Conservation (phyloP, 176 grass and related monocot species). For the Triticum monococcum region DNA sequence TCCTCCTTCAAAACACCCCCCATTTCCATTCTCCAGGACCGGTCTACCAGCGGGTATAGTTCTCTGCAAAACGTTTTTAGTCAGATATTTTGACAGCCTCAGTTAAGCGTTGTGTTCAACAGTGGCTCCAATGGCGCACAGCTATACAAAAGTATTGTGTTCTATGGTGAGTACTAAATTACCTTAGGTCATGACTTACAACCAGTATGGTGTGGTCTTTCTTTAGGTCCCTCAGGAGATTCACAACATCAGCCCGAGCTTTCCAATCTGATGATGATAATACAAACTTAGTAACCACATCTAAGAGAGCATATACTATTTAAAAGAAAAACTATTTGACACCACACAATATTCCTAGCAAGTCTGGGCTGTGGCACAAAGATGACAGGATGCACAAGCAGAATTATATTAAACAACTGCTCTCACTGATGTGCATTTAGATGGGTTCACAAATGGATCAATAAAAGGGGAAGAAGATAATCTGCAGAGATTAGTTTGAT, state of each 20-base stretch:
- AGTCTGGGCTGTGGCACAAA: background rate
- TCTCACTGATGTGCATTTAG: no score
- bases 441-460: background rate
- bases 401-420: background rate
- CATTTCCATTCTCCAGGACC: conserved; percentile 87
- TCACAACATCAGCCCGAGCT: conserved; percentile 86
- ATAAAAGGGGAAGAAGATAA: no score
- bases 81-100: conserved; percentile 3
- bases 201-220: conserved; percentile 72
- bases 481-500: no score
- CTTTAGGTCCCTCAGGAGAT: conserved; percentile 74
- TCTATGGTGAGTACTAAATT: conserved; percentile 17
- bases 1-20: conserved; percentile 71
- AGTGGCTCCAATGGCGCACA: no score
- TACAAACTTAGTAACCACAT: background rate
- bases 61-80: conserved; percentile 52
- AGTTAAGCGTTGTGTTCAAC: background rate
- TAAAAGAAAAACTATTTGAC: background rate
- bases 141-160: no score
- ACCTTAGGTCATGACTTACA: conserved; percentile 93
- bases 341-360: background rate
- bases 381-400: background rate
- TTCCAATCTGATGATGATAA: conserved; percentile 71
- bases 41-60: conserved; percentile 69
- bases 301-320: background rate